Conservation (phyloP, 495 filamentous ascomycete species). For the Penicillium desertorum region DNA sequence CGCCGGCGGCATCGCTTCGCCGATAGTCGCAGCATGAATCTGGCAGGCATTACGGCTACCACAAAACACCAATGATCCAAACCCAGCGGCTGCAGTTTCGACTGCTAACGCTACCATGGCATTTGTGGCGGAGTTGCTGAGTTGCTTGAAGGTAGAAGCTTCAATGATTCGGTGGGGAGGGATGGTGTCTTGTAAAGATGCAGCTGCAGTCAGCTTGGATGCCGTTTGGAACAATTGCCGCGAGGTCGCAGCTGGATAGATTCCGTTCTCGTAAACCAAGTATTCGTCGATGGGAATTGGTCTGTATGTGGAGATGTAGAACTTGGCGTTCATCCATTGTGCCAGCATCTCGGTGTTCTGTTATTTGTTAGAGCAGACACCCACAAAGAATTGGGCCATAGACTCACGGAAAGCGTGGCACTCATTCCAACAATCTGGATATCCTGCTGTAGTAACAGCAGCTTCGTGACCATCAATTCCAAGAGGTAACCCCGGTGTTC, state of each 20-base stretch:
- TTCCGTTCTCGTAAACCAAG: constrained; percentile 69
- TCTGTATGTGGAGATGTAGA: constrained; percentile 70
- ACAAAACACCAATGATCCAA: constrained; percentile 76
- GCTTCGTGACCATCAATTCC: constrained; percentile 77
- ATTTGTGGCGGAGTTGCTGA: constrained; percentile 64
- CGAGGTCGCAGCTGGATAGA: constrained; percentile 64
- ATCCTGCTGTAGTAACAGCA: constrained; percentile 64
- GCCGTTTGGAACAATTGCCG: constrained; percentile 62
- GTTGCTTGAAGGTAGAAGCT: constrained; percentile 56
- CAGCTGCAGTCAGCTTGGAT: constrained; percentile 48
- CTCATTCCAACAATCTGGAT: constrained; percentile 84
- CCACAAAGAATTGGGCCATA: not conserved
- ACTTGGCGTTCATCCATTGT: constrained; percentile 69
- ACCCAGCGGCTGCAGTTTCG: constrained; percentile 64
- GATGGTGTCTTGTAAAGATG: constrained; percentile 35
- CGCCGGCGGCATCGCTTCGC: constrained; percentile 57
- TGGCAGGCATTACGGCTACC: constrained; percentile 67
- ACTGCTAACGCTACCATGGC: constrained; percentile 67
- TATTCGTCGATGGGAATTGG: constrained; percentile 76
- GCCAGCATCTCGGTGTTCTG: constrained; percentile 70
- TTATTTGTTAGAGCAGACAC: constrained; percentile 18
- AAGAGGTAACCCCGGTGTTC: constrained; percentile 76
- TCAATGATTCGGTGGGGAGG: constrained; percentile 52
- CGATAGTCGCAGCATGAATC: constrained; percentile 61
- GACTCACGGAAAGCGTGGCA: constrained; percentile 67